Percentiles rank a stretch among this genome's conserved stretches.
These are phyloP conservation scores for Crepidotus sp. DNA, from an alignment of 1,284 basidiomycete species.

Conservation along the genomic window DNA sequence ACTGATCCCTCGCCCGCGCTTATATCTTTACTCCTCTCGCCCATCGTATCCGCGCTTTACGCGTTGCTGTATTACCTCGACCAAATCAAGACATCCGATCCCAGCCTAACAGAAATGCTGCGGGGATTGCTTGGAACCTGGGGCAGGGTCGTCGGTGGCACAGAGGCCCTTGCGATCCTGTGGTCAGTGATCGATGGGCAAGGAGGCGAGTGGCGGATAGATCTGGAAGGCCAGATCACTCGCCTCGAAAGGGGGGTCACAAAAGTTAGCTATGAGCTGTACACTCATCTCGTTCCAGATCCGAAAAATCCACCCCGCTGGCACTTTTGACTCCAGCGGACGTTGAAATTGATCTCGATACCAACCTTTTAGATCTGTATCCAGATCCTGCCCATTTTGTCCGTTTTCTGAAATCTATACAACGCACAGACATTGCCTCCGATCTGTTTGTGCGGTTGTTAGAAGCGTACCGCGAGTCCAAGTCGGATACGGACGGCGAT, in stretches of 20 bases:
- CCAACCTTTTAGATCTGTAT: conserved; percentile 57
- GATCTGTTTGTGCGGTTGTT: conserved; percentile 67
- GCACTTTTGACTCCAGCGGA: conserved; percentile 46
- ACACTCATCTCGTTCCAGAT: conserved; percentile 17
- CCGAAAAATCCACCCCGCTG: conserved; percentile 25
- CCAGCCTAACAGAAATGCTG: conserved; percentile 48
- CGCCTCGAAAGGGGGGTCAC: conserved; percentile 30
- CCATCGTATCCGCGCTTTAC: conserved; percentile 62
- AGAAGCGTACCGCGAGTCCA: conserved; percentile 55
- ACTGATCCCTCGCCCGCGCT: conserved; percentile 70
- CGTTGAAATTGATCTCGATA: conserved; percentile 40
- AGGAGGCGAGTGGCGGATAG: conserved; percentile 48
- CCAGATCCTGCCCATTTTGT: conserved; percentile 69
- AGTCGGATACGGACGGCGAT: conserved; percentile 32
- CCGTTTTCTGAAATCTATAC: conserved; percentile 51
- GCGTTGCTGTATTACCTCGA: conserved; percentile 51
- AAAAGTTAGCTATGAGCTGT: neutral
- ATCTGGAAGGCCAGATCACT: conserved; percentile 42
- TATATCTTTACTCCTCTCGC: conserved; percentile 55
- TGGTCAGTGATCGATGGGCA: conserved; percentile 53
- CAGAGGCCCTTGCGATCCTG: conserved; percentile 49
- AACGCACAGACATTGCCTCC: conserved; percentile 60
- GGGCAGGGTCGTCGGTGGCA: conserved; percentile 53
- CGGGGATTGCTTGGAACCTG: conserved; percentile 58
- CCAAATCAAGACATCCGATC: conserved; percentile 48